These are phyloP conservation scores for Zymoseptoria brevis DNA, from an alignment of 2,329 filamentous ascomycete species.

Conservation along the genomic window DNA sequence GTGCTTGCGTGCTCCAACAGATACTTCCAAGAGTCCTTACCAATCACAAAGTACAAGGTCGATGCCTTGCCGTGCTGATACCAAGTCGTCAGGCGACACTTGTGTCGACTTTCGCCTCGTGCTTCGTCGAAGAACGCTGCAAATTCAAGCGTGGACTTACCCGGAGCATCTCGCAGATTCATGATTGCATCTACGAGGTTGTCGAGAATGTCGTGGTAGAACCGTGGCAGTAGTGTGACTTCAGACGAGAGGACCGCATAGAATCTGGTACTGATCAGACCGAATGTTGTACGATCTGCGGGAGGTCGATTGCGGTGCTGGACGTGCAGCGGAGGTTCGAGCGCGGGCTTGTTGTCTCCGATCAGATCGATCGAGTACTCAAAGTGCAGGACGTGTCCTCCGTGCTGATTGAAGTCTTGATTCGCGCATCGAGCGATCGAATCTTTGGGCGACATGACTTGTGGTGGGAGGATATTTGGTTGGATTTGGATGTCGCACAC, in stretches of 20 bases:
- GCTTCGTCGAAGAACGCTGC: background rate
- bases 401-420: background rate
- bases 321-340: background rate
- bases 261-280: background rate
- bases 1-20: background rate
- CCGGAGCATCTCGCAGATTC: background rate
- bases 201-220: background rate
- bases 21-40: background rate
- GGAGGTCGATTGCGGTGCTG: background rate
- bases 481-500: background rate
- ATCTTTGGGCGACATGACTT: background rate
- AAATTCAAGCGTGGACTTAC: background rate
- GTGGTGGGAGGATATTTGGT: background rate
- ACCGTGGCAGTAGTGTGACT: background rate
- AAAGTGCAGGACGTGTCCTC: background rate
- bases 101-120: background rate
- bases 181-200: background rate
- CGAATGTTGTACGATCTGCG: background rate
- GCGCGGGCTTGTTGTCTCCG: background rate
- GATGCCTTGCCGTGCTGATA: background rate
- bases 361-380: background rate
- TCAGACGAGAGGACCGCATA: background rate
- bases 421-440: background rate
- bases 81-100: background rate
- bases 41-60: background rate